Evolutionary conservation across 2,329 filamentous ascomycete genomes (phyloP).

Genomic region (Scedosporium apiospermum): DNA sequence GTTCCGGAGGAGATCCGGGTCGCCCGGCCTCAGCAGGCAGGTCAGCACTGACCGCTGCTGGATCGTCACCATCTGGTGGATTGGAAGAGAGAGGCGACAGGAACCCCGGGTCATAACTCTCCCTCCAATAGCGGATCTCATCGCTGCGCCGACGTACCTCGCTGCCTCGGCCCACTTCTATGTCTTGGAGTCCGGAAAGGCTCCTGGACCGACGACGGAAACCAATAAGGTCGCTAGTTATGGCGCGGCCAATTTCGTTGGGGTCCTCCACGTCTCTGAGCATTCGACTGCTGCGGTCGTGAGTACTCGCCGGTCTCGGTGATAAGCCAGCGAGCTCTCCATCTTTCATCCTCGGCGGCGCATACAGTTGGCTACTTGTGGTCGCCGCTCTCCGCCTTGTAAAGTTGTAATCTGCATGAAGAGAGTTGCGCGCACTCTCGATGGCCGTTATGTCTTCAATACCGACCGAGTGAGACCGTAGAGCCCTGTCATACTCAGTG

Average conservation of each 20-base stretch:
- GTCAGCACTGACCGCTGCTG: constrained; percentile 18
- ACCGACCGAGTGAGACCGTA: constrained; percentile 53
- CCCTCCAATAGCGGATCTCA: constrained; percentile 55
- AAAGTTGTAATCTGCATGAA: constrained; percentile 33
- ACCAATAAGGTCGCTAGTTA: constrained; percentile 43
- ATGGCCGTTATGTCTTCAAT: constrained; percentile 44
- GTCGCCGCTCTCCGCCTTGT: constrained; percentile 30
- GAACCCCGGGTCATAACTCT: constrained; percentile 45
- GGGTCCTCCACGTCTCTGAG: constrained; percentile 31
- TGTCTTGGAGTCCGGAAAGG: constrained; percentile 41
- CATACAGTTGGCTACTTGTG: constrained; percentile 28
- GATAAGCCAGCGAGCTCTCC: constrained; percentile 44
- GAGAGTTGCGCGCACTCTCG: constrained; percentile 43
- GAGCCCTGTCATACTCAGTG: constrained; percentile 49
- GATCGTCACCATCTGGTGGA: constrained; percentile 26
- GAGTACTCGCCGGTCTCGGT: constrained; percentile 51
- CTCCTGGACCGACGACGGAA: constrained; percentile 49
- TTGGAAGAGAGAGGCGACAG: constrained; percentile 42
- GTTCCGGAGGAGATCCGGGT: constrained; percentile 32
- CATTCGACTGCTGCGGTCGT: constrained; percentile 36
- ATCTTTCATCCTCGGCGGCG: constrained; percentile 19
- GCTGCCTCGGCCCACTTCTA: constrained; percentile 19
- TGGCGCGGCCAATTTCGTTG: constrained; percentile 51
- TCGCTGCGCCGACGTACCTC: constrained; percentile 45
- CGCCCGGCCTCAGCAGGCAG: constrained; percentile 23